Evolutionary conservation across 2,329 filamentous ascomycete genomes (phyloP), one percentile per base, ranked within the genome.

Genomic region (Colletotrichum melonis): DNA sequence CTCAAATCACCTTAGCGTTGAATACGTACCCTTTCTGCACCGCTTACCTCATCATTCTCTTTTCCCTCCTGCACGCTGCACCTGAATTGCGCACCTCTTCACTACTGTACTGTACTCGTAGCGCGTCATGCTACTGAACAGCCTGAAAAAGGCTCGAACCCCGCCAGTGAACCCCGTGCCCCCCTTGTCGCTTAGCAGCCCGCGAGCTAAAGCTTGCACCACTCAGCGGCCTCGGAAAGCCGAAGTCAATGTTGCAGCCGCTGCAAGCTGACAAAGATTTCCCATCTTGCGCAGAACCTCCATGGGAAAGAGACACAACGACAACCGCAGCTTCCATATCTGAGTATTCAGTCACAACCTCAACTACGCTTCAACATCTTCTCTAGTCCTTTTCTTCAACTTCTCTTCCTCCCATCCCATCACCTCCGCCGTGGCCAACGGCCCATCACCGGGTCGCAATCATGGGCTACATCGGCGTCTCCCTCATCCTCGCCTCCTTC

Each of bases 401-500:
- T 35, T 42, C n/a, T 14, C 12, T 7, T 30, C 28, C 3, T 8
- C 35, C 16, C 8, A 16, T n/a, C 24, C 16, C 63, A 11, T 26
- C 52, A 11, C 30, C 5, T 9, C 55, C 12, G 2, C 6, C 7
- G 12, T 32, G 49, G 32, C 63, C 22, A 46, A 19, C 16, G 32
- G 64, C 38, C 67, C 58, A 54, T 14, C 52, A 52, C 19, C 9
- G 46, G 28, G 35, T 24, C 12, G 24, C 35, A 69, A 77, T 68
- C 66, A 92, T 92, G 89, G 88, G 84, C 75, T 80, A 91, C 77
- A 77, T 92, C 74, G 90, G 89, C 75, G 81, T 92, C 75, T 90
- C 90, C n/a, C 84, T 93, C 75, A 84, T 92, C 77, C 80, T 92
- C 75, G 90, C 88, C 56, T 90, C 90, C 0, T 82, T 92, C 68